These are phyloP conservation scores for Elsinoe perseae DNA, from an alignment of 2,329 filamentous ascomycete genomes.

Conservation along the genomic window DNA sequence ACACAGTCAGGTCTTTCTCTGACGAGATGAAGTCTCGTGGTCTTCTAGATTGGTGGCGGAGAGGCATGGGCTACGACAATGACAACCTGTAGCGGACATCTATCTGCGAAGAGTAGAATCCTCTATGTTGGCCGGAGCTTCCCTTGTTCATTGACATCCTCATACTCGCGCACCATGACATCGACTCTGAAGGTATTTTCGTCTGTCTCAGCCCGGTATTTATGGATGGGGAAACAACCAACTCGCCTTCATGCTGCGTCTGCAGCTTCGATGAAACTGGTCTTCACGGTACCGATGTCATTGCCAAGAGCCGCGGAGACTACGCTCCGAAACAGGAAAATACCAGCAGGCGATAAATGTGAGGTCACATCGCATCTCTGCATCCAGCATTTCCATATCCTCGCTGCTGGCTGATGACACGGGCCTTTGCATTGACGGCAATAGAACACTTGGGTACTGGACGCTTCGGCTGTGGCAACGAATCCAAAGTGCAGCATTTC, in stretches of 20 bases:
- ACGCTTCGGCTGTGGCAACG: slow-evolving; percentile 24
- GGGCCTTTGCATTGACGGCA: slow-evolving; percentile 19
- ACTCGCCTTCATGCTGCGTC: too few species aligned
- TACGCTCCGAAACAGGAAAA: too few species aligned
- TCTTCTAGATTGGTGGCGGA: slow-evolving; percentile 58
- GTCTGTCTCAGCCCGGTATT: too few species aligned
- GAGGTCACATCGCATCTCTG: slow-evolving; percentile 24
- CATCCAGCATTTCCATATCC: slow-evolving; percentile 16
- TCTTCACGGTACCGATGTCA: too few species aligned
- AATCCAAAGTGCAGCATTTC: neutral
- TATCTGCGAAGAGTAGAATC: neutral
- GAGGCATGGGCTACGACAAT: slow-evolving; percentile 53
- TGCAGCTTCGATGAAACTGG: too few species aligned
- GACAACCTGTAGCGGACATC: neutral
- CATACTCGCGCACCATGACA: too few species aligned
- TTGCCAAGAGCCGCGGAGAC: too few species aligned
- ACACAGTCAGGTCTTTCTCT: slow-evolving; percentile 58
- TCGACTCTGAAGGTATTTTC: too few species aligned
- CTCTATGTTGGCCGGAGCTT: neutral
- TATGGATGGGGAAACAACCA: too few species aligned
- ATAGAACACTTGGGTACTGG: slow-evolving; percentile 20
- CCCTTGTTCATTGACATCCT: neutral
- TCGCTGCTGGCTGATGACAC: too few species aligned
- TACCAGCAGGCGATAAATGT: too few species aligned
- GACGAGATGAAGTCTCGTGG: slow-evolving; percentile 53